Evolutionary conservation across 495 filamentous ascomycete genomes (phyloP), one percentile per base, ranked within the genome.

Genomic region (Podospora pseudopauciseta): DNA sequence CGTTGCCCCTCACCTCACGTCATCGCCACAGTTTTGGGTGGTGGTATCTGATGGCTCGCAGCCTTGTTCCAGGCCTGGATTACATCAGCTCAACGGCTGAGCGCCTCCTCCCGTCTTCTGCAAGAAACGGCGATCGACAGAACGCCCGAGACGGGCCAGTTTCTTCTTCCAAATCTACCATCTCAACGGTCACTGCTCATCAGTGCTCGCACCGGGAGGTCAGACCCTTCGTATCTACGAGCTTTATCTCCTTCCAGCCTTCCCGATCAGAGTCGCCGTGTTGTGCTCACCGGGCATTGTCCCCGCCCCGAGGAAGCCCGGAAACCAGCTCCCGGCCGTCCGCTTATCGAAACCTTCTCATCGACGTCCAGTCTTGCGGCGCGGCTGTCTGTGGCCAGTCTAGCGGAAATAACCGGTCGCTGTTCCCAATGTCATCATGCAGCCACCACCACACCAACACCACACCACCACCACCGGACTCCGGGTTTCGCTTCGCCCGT

Each of bases 391-490:
- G 5, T 13, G 9, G 39, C 39, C 9, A 11, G 39, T 49, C 39
- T 49, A 16, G 39, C 39, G 39, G 39, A 49, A 49, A 49, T 49
- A 49, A 49, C 39, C 13, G 39, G 39, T 5, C 13, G 39, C 9
- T 49, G 9, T 13, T 49, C 30, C 6, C 0, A 49, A 13, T 49
- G 39, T 49, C 39, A 49, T 11, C 15, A 49, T 49, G 39, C 39
- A 49, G 15, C 39, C 39, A 49, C 9, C 39, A 49, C 39, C 39
- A 49, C 39, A 49, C 39, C 39, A 49, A 13, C 30, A 32, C 30
- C 30, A 49, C 39, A 64, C 39, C 68, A 49, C 65, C 71, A 69
- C 68, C 71, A 73, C 63, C 71, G 71, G 71, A 73, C 71, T 73
- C 71, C 71, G 68, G 68, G 67, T 59, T 58, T 49, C 64, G 66